Evolutionary conservation across 345 rosid genomes (phyloP).

Genomic region (Camelina neglecta): DNA sequence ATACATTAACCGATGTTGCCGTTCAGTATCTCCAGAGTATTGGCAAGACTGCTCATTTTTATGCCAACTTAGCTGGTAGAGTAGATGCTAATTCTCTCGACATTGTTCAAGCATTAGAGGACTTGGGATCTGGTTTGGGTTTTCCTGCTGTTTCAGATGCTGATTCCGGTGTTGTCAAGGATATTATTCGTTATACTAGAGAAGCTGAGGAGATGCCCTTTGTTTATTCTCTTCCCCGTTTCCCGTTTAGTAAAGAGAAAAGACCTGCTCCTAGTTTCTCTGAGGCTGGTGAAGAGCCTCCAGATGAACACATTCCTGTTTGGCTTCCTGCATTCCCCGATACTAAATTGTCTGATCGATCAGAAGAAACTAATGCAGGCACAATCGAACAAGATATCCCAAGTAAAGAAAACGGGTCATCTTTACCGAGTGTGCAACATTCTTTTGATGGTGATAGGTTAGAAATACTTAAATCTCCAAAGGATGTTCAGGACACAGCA

Average conservation of each 20-base stretch:
- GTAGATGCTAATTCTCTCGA: constrained; percentile 65
- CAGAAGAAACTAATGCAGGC: constrained; percentile 42
- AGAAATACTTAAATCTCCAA: constrained; percentile 48
- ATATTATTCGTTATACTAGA: constrained; percentile 61
- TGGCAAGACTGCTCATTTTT: constrained; percentile 60
- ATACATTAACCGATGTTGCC: constrained; percentile 60
- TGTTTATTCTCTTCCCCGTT: constrained; percentile 64
- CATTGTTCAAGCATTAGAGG: constrained; percentile 75
- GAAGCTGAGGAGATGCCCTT: constrained; percentile 63
- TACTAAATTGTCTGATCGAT: constrained; percentile 46
- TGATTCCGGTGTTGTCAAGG: constrained; percentile 63
- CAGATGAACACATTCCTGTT: constrained; percentile 68
- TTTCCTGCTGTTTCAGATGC: constrained; percentile 65
- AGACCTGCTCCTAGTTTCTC: constrained; percentile 54
- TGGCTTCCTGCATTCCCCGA: constrained; percentile 86
- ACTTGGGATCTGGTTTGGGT: constrained; percentile 63
- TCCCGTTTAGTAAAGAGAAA: constrained; percentile 63
- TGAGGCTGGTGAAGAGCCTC: constrained; percentile 67
- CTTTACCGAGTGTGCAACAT: constrained; percentile 51
- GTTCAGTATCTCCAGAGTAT: constrained; percentile 56
- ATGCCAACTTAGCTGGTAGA: constrained; percentile 75
- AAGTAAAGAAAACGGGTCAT: constrained; percentile 42
- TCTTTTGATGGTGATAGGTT: constrained; percentile 47
- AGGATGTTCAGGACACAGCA: constrained; percentile 42
- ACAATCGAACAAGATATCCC: constrained; percentile 45